phyloP scores from a whole-genome alignment of 169 alveolate species.

The Ichthyophthirius multifiliis region DNA sequence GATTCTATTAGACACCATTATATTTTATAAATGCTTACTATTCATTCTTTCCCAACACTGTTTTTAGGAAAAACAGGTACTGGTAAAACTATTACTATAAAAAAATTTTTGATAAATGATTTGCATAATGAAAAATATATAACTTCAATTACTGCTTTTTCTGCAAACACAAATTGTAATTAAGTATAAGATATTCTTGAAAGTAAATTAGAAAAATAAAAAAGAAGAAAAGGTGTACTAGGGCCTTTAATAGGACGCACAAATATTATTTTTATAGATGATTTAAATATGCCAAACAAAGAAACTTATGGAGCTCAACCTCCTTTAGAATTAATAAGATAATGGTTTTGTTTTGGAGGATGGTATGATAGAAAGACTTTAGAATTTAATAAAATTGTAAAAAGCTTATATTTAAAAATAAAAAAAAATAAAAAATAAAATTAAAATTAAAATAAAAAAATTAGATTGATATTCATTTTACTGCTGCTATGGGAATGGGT shows the following conservation, averaged over 20 bases:
- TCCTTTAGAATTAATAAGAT: slow-evolving; percentile 65
- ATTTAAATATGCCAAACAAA: slow-evolving; percentile 70
- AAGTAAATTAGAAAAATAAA: slow-evolving; percentile 50
- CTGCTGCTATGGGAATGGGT: slow-evolving; percentile 64
- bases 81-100: slow-evolving; percentile 58
- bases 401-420: not conserved
- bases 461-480: slow-evolving; percentile 50
- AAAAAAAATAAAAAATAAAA: not conserved
- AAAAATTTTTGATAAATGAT: slow-evolving; percentile 53
- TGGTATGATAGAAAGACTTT: slow-evolving; percentile 62
- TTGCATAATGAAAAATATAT: slow-evolving; percentile 53
- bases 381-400: slow-evolving; percentile 24
- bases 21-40: slow-evolving; percentile 48
- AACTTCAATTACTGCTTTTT: slow-evolving; percentile 64
- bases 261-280: slow-evolving; percentile 60
- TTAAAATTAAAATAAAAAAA: slow-evolving; percentile 62
- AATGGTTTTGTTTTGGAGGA: slow-evolving; percentile 58
- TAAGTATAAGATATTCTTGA: slow-evolving; percentile 53
- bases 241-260: slow-evolving; percentile 67
- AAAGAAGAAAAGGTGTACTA: slow-evolving; percentile 68
- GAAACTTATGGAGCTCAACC: slow-evolving; percentile 76
- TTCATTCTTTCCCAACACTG: slow-evolving; percentile 39
- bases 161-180: slow-evolving; percentile 53
- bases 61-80: slow-evolving; percentile 46
- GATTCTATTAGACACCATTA: slow-evolving; percentile 66